Evolutionary conservation across 1,139 yeast species (phyloP).

Genomic region (Debaryomycetaceae sp.): DNA sequence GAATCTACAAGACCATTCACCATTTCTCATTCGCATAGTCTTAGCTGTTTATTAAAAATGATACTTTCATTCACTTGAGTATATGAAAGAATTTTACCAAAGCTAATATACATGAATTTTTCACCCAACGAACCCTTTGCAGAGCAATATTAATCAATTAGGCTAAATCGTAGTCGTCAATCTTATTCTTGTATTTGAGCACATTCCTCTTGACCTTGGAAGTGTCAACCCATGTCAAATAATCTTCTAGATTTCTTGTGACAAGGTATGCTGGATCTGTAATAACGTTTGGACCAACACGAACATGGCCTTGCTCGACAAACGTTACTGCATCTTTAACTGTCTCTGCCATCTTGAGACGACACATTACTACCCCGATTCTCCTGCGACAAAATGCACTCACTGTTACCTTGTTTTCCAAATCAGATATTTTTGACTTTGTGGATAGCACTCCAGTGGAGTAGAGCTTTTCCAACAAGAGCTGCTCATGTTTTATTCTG

Average conservation of each 20-base stretch:
- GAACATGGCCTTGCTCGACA: constrained; percentile 94
- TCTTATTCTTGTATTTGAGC: constrained; percentile 82
- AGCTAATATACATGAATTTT: neutral
- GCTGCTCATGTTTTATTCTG: constrained; percentile 82
- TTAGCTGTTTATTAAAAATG: too few species aligned
- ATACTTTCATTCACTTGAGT: too few species aligned
- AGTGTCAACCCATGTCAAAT: constrained; percentile 93
- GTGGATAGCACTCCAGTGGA: constrained; percentile 84
- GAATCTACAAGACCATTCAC: too few species aligned
- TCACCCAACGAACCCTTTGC: neutral
- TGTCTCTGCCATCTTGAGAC: constrained; percentile 91
- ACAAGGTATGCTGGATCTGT: constrained; percentile 96
- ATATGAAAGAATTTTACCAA: neutral
- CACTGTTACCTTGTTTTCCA: constrained; percentile 88
- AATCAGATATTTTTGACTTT: constrained; percentile 85
- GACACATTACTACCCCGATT: constrained; percentile 91
- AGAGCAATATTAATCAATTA: constrained; percentile 12
- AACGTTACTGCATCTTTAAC: constrained; percentile 86
- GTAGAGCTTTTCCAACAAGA: constrained; percentile 79
- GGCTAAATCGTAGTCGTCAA: constrained; percentile 73
- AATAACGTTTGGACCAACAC: constrained; percentile 94
- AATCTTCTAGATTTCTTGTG: constrained; percentile 91
- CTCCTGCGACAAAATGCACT: constrained; percentile 90
- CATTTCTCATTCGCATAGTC: too few species aligned
- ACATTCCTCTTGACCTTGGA: constrained; percentile 90